Evolutionary conservation across 164 flowering plant genomes (phyloP).

Genomic region (Vitis rotundifolia): DNA sequence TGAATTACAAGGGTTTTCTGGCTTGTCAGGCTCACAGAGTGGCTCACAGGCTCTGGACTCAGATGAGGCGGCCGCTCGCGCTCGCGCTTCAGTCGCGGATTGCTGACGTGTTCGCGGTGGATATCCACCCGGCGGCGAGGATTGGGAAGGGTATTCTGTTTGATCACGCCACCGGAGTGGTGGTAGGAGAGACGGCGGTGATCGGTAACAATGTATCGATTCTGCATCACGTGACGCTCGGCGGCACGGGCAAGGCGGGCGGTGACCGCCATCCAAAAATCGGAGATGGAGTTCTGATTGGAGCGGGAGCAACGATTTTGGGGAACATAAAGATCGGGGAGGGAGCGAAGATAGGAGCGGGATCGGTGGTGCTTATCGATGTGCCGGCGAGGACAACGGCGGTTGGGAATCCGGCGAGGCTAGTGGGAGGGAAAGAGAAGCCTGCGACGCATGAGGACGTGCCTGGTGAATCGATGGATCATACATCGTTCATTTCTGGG

Average conservation of each 20-base stretch:
- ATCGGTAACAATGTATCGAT: conserved; percentile 67
- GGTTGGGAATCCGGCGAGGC: conserved; percentile 66
- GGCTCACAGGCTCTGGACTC: conserved; percentile 58
- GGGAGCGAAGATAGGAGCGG: conserved; percentile 73
- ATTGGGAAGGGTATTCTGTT: conserved; percentile 56
- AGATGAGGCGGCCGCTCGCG: conserved; percentile 50
- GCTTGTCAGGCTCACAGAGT: conserved; percentile 70
- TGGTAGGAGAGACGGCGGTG: conserved; percentile 72
- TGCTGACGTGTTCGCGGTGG: conserved; percentile 64
- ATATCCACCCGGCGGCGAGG: conserved; percentile 63
- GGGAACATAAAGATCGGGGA: conserved; percentile 62
- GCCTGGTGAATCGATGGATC: conserved; percentile 78
- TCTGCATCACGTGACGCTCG: conserved; percentile 65
- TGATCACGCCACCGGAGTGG: conserved; percentile 72
- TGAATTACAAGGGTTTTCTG: conserved; percentile 86
- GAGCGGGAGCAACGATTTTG: conserved; percentile 57
- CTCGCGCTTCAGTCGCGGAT: conserved; percentile 59
- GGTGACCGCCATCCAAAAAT: conserved; percentile 73
- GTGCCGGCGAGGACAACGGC: conserved; percentile 69
- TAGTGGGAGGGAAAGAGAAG: conserved; percentile 61
- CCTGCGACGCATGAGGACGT: conserved; percentile 47
- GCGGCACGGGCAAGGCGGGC: conserved; percentile 58
- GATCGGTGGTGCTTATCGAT: conserved; percentile 61
- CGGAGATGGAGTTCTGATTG: conserved; percentile 68
- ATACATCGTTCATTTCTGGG: conserved; percentile 60